Evolutionary conservation across 345 rosid genomes (phyloP).

Genomic region (Passiflora organensis): DNA sequence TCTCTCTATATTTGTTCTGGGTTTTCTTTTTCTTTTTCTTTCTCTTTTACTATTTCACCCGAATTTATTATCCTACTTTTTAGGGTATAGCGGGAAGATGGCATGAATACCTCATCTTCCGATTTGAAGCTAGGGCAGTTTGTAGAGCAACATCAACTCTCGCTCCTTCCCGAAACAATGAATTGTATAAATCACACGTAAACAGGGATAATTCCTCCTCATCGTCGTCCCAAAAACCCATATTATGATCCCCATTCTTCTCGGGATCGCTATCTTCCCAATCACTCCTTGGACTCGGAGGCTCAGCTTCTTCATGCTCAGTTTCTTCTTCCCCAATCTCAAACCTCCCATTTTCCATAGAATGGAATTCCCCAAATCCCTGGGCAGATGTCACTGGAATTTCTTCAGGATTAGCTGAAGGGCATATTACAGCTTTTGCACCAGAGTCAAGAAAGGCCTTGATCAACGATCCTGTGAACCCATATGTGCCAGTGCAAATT

Average conservation of each 20-base stretch:
- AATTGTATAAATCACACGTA: conserved; percentile 61
- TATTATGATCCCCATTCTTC: conserved; percentile 27
- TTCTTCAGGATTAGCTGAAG: conserved; percentile 66
- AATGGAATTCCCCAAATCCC: conserved; percentile 46
- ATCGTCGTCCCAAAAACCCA: conserved; percentile 65
- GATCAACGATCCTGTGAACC: conserved; percentile 55
- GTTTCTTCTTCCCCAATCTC: conserved; percentile 92
- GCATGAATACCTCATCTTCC: conserved; percentile 64
- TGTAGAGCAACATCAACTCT: conserved; percentile 68
- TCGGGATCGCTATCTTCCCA: conserved; percentile 94
- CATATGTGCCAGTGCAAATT: conserved; percentile 75
- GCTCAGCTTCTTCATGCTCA: conserved; percentile 64
- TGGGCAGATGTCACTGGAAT: conserved; percentile 38
- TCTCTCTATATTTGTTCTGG: not conserved
- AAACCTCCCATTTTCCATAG: conserved; percentile 62
- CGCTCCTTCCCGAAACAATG: conserved; percentile 58
- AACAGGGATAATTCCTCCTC: conserved; percentile 74
- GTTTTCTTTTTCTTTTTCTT: not conserved
- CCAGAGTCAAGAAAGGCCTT: conserved; percentile 78
- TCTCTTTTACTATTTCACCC: too few relatives aligned
- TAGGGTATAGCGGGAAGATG: conserved; percentile 62
- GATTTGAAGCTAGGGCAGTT: conserved; percentile 61
- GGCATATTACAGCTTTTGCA: conserved; percentile 79
- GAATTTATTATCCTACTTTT: conserved; percentile 8
- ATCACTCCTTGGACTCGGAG: conserved; percentile 67